A percentile compares a stretch with the other conserved stretches of the same genome.
phyloP scores from a whole-genome alignment of 2,329 filamentous ascomycete species.

The Bimuria novae-zelandiae region DNA sequence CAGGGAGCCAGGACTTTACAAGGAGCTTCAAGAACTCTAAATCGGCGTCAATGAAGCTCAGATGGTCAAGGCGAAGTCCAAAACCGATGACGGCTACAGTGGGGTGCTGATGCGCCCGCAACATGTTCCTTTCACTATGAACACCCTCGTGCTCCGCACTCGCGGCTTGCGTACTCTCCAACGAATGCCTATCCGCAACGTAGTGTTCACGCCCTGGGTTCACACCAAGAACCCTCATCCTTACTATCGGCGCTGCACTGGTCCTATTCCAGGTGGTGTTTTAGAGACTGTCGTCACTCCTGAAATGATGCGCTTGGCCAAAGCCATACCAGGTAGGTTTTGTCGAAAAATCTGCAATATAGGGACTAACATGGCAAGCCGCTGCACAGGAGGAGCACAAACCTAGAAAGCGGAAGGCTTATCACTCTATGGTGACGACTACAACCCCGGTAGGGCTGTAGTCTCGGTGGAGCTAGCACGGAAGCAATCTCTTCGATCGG shows the following conservation, averaged over 20 bases:
- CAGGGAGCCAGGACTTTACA: not conserved
- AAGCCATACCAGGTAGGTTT: not conserved
- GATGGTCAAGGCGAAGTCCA: constrained; percentile 1
- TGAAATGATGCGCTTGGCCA: constrained; percentile 23
- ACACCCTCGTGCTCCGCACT: constrained; percentile 9
- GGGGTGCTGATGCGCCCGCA: constrained; percentile 5
- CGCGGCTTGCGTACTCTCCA: constrained; percentile 26
- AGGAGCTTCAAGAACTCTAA: constrained; percentile 22
- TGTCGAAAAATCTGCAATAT: not conserved
- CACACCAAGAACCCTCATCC: not conserved
- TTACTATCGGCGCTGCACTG: constrained; percentile 12
- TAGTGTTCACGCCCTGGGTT: constrained; percentile 21
- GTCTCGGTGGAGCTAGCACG: too few species aligned
- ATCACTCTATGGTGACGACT: too few species aligned
- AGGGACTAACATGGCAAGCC: too few species aligned
- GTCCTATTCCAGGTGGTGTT: constrained; percentile 30
- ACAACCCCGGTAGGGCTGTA: too few species aligned
- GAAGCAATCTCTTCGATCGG: too few species aligned
- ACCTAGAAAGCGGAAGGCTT: too few species aligned
- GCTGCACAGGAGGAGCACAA: too few species aligned
- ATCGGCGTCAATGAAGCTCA: constrained; percentile 28
- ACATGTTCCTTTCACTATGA: constrained; percentile 13
- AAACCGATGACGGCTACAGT: not conserved
- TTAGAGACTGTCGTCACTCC: constrained; percentile 29
- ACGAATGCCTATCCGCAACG: constrained; percentile 14